Evolutionary conservation across 352 stramenopile species (phyloP), one percentile per base, ranked within the genome.

Genomic region (Phytophthora vignae): DNA sequence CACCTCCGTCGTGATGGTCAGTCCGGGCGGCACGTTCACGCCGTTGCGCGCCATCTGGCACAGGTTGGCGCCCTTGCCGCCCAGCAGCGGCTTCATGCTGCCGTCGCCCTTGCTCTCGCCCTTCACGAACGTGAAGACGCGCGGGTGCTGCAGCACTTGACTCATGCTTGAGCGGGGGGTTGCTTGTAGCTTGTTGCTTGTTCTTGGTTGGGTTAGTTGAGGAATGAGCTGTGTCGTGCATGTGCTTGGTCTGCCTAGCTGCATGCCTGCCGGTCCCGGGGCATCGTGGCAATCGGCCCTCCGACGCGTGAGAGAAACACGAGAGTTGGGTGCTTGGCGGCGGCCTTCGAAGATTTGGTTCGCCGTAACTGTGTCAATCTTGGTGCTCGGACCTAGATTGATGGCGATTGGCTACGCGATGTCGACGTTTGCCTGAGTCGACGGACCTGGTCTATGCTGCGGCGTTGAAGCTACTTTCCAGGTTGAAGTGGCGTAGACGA

Each of bases 51-150:
- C 69, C 69, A 76, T 76, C 17, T 76, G 62, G 50, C 69, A 76
- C 31, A 76, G 62, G 62, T 76, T 76, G 50, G 69, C 69, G 56
- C 68, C 68, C 68, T 76, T 76, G 57, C 69, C 69, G 56, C 69
- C 69, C 49, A 76, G 62, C 57, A 76, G 62, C 56, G 48, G 44
- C 69, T 71, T 76, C 69, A 76, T 76, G 62, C 53, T 67, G 50
- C 62, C 69, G 50, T 76, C n/a, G 40, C 69, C 69, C 63, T 61
- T 63, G 61, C 69, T 76, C 21, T 71, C 69, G 63, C 63, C 69
- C 62, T 76, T 76, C 55, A 76, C 69, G 56, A 76, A 75, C 42
- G 61, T 75, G 68, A 67, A 75, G 54, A 64, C 68, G 19, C 68
- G 55, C 55, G 62, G 56, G 63, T 71, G 62, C 61, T 74, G 67